Evolutionary conservation across 2,329 filamentous ascomycete species (phyloP).

Genomic region (Grosmannia penicillata): DNA sequence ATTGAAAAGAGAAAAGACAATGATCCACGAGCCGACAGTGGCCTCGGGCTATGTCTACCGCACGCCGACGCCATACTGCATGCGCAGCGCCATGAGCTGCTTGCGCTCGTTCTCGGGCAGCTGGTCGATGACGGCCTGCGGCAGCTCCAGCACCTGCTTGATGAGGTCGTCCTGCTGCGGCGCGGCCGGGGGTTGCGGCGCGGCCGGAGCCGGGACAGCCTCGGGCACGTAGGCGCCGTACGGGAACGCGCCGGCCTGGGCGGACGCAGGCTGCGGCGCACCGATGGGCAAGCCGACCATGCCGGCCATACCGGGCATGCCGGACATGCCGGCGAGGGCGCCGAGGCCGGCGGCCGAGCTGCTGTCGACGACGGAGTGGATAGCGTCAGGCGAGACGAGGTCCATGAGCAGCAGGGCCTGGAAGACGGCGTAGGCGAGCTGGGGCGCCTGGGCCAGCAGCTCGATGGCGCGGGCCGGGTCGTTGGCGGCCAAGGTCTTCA

Average conservation of each 20-base stretch:
- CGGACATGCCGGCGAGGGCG: conserved; percentile 15
- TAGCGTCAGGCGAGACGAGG: conserved; percentile 71
- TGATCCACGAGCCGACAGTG: no score
- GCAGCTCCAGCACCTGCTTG: conserved; percentile 66
- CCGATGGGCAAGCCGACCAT: conserved; percentile 12
- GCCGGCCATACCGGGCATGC: conserved; percentile 19
- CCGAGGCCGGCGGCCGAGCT: conserved; percentile 19
- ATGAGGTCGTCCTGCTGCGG: conserved; percentile 51
- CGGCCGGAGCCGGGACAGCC: conserved; percentile 24
- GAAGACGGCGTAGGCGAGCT: conserved; percentile 89
- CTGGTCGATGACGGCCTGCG: conserved; percentile 65
- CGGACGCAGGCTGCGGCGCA: no score
- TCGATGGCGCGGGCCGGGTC: conserved; percentile 77
- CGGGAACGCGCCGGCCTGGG: background rate
- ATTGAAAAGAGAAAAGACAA: no score
- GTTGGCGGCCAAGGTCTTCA: conserved; percentile 75
- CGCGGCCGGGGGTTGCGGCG: conserved; percentile 13
- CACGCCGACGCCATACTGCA: conserved; percentile 10
- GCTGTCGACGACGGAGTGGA: conserved; percentile 54
- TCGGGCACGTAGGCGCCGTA: conserved; percentile 20
- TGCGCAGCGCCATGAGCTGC: conserved; percentile 64
- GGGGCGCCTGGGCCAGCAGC: conserved; percentile 75
- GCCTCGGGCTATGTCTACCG: no score
- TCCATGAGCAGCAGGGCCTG: conserved; percentile 87
- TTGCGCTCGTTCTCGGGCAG: conserved; percentile 60